Conservation (phyloP, 306 rosid species). For the Ochetophila trinervis region DNA sequence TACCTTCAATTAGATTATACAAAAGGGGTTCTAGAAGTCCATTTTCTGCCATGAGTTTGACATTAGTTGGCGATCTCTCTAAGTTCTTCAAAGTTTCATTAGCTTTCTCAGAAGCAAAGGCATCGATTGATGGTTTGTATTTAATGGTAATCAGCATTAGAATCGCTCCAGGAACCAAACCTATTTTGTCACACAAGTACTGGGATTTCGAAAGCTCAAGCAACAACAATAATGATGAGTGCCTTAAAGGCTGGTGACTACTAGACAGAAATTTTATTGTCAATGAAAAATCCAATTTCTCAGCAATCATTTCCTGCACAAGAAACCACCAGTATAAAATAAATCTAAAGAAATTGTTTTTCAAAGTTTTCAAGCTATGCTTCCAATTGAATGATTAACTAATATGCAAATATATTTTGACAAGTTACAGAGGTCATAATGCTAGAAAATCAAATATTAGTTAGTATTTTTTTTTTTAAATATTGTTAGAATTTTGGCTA, state of each 20-base stretch:
- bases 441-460: no score
- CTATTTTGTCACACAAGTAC: slow-evolving; percentile 36
- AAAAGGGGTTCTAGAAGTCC: slow-evolving; percentile 46
- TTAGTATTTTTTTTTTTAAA: no score
- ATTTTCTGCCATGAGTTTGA: slow-evolving; percentile 47
- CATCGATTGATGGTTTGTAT: slow-evolving; percentile 25
- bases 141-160: slow-evolving; percentile 35
- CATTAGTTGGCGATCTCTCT: slow-evolving; percentile 34
- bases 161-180: slow-evolving; percentile 38
- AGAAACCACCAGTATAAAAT: slow-evolving; percentile 8
- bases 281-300: slow-evolving; percentile 19
- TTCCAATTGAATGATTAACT: neutral
- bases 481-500: no score
- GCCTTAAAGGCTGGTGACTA: slow-evolving; percentile 26
- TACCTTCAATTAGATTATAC: slow-evolving; percentile 40
- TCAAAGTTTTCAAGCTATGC: neutral
- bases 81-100: slow-evolving; percentile 39
- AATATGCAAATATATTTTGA: no score
- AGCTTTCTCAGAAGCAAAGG: slow-evolving; percentile 39
- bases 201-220: slow-evolving; percentile 42
- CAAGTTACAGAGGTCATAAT: no score
- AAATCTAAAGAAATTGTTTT: neutral
- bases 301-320: slow-evolving; percentile 37
- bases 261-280: slow-evolving; percentile 34
- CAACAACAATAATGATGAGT: slow-evolving; percentile 36